Conservation (phyloP, 257 asterid genomes). For the Primulina eburnea region DNA sequence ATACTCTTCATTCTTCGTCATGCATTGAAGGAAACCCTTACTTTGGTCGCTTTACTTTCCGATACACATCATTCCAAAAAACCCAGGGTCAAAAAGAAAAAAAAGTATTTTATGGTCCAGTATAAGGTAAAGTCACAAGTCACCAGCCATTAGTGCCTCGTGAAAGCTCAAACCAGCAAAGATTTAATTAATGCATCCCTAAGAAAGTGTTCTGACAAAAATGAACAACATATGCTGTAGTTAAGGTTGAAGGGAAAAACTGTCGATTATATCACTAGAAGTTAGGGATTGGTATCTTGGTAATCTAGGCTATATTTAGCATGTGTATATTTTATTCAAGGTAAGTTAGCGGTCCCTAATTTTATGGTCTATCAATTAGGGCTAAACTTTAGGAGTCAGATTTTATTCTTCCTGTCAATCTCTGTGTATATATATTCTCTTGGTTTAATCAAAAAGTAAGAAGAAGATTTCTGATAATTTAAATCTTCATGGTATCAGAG, state of each 20-base stretch:
- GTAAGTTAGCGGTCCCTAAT: too few relatives aligned
- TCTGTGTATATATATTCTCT: too few relatives aligned
- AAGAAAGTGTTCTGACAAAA: neutral
- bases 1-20: neutral
- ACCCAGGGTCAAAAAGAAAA: neutral
- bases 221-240: neutral
- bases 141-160: neutral
- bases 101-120: neutral
- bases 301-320: too few relatives aligned
- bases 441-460: too few relatives aligned
- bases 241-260: neutral
- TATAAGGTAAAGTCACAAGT: neutral
- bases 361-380: too few relatives aligned
- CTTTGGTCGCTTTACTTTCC: neutral
- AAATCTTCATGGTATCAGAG: too few relatives aligned
- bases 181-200: neutral
- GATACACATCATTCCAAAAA: neutral
- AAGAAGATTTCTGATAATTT: too few relatives aligned
- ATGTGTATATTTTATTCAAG: too few relatives aligned
- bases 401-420: too few relatives aligned
- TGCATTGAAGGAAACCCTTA: neutral
- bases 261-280: too few relatives aligned
- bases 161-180: conserved; percentile 4
- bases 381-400: too few relatives aligned
- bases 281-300: too few relatives aligned